Base-by-base conservation (phyloP, 2,329 filamentous ascomycete species). In the Pyrenophora teres region DNA sequence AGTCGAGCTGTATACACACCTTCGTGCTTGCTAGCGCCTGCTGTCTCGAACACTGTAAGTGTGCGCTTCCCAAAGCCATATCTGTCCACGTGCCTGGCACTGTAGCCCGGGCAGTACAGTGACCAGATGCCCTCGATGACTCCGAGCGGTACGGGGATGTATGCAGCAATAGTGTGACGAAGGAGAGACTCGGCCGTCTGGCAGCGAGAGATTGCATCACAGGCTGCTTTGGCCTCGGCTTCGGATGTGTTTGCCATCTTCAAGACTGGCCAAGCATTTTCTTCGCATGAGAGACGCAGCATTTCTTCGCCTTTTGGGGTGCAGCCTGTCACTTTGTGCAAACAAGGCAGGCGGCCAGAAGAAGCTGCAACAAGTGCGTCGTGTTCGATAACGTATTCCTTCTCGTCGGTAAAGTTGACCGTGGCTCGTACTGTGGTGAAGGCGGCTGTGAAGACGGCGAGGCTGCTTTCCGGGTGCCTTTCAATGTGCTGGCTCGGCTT, bases 391-490 rank as follows among this genome's bases (percentile, higher is more conserved):
- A 70, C 49, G 41, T 69, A 62, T 2, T 47, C 50, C 4, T 16
- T 38, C 41, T 72, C 70, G 15, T 61, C 50, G n/a, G 57, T 43
- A 52, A 71, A 72, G 51, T 72, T 65, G 33, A 72, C 52, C 7
- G 57, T 46, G 1, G 51, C 46, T 16, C 59, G 64, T 1, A 54
- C 32, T 1, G 50, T 53, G 5, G 8, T 16, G 43, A 56, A 70
- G 10, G 41, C 36, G 5, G 46, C 25, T 1, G 49, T 56, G 57
- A 71, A 71, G n/a, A 45, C 48, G 1, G 46, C 30, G 2, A 46
- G 18, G n/a, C 39, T 18, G 18, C 56, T 55, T 42, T 70, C 64
- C 2, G 56, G 38, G 43, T 65, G 63, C 1, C 19, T 57, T 25
- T 66, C 59, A 5, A 36, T 35, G 2, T 6, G 2, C 7, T 4